Evolutionary conservation across 2,329 filamentous ascomycete genomes (phyloP), one percentile per base, ranked within the genome.

Genomic region (Pleurostoma richardsiae): DNA sequence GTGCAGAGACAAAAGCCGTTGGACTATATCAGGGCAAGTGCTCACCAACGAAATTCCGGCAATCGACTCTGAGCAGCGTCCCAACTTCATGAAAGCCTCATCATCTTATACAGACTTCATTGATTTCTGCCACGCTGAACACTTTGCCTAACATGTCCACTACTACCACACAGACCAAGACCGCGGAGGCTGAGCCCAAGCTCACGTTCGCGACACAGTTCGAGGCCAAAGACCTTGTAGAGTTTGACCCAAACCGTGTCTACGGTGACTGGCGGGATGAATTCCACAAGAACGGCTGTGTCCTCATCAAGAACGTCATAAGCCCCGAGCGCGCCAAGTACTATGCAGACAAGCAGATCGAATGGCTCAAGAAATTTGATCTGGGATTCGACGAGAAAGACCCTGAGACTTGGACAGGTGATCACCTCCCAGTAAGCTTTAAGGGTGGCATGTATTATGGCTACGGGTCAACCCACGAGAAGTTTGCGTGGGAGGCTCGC

Each of bases 241-340:
- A 42, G 10, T 50, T 50, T 39, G 53, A 58, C 28, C 39, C 48
- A 4, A 51, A 43, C 53, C 48, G 60, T 55, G 40, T 55, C 29
- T 66, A 67, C 48, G 60, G 62, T 33, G 69, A 72, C 52, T 72
- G 68, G 69, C 62, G 69, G 4, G 69, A 71, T 43, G 68, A 73
- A n/a, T 67, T 73, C 46, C 59, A 66, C 52, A 56, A 58, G 39
- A 56, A 70, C 45, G 70, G 69, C 19, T 72, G 58, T 48, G 64
- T 63, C 2, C 51, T 73, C 8, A 59, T 73, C 50, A 71, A 70
- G 51, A 56, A 59, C 38, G 67, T 61, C 11, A 64, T 73, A 46
- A 54, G 56, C 10, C 52, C 53, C 1, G 68, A 71, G 49, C 55
- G 59, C 1, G 68, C 69, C 49, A 19, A 66, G 27, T 65, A 67